Conservation (phyloP, 257 asterid species). For the Fraxinus excelsior region DNA sequence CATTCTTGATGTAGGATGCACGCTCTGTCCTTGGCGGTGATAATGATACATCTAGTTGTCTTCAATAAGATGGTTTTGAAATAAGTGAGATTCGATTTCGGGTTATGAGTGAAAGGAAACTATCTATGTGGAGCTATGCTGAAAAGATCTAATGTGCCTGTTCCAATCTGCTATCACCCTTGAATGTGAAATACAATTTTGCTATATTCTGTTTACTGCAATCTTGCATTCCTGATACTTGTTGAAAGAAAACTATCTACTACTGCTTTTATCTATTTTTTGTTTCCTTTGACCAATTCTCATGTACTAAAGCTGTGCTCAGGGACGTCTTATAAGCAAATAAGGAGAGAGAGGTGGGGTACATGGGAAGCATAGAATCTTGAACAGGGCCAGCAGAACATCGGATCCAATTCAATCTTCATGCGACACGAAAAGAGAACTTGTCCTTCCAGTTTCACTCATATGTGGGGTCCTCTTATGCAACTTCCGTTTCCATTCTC, state of each 20-base stretch:
- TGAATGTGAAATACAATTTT: slow-evolving; percentile 2
- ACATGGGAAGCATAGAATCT: slow-evolving; percentile 80
- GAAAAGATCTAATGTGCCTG: background rate
- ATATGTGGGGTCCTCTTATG: slow-evolving; percentile 46
- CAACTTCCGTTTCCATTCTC: slow-evolving; percentile 46
- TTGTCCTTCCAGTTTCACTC: slow-evolving; percentile 53
- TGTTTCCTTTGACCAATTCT: slow-evolving; percentile 35
- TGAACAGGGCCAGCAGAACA: slow-evolving; percentile 52
- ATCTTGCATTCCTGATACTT: background rate
- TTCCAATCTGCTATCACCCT: too few relatives aligned
- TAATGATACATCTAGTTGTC: slow-evolving; percentile 41
- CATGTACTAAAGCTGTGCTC: slow-evolving; percentile 17
- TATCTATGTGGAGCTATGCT: background rate
- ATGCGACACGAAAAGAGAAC: slow-evolving; percentile 44
- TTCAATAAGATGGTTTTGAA: background rate
- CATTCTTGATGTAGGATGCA: slow-evolving; percentile 61
- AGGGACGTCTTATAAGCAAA: slow-evolving; percentile 63
- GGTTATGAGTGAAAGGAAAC: background rate
- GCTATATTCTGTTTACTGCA: background rate
- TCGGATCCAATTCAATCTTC: slow-evolving; percentile 63
- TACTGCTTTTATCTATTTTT: slow-evolving; percentile 34
- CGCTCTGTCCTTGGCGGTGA: slow-evolving; percentile 61
- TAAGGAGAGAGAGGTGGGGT: slow-evolving; percentile 29
- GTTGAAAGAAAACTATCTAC: slow-evolving; percentile 4
- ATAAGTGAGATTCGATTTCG: background rate